Conservation (phyloP, 257 asterid genomes). For the Eucommia ulmoides region DNA sequence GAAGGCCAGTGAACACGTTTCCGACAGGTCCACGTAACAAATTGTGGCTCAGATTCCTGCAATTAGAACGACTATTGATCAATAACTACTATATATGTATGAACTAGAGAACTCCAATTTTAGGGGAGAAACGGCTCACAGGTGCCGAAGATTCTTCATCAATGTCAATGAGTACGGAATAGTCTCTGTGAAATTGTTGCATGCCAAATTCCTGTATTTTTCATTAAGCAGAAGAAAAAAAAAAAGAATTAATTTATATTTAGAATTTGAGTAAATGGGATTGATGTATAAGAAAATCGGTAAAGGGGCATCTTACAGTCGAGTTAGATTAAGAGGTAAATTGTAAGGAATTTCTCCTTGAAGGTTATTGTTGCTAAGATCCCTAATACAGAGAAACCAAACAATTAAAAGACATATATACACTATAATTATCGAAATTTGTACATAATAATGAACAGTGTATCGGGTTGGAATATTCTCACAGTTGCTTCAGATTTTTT, state of each 20-base stretch:
- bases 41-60: conserved; percentile 85
- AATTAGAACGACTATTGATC: conserved; percentile 6
- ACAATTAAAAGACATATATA: conserved; percentile 1
- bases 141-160: conserved; percentile 61
- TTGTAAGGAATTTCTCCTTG: conserved; percentile 49
- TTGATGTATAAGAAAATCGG: not conserved
- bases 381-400: conserved; percentile 32
- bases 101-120: conserved; percentile 2
- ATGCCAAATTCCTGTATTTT: conserved; percentile 60
- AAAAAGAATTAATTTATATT: not conserved
- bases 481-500: conserved; percentile 60
- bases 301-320: conserved; percentile 41
- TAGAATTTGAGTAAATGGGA: not conserved
- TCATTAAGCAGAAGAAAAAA: not conserved
- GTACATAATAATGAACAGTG: not conserved
- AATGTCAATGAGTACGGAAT: conserved; percentile 50
- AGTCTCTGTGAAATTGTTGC: conserved; percentile 45
- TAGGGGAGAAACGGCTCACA: conserved; percentile 34
- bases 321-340: conserved; percentile 62
- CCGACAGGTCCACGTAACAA: conserved; percentile 56
- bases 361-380: conserved; percentile 64
- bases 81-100: conserved; percentile 4
- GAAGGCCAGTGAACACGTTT: conserved; percentile 58
- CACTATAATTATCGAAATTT: not conserved
- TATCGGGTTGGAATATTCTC: no score